Conservation (phyloP, 2,329 filamentous ascomycete genomes). For the Aspergillus phoenicis region DNA sequence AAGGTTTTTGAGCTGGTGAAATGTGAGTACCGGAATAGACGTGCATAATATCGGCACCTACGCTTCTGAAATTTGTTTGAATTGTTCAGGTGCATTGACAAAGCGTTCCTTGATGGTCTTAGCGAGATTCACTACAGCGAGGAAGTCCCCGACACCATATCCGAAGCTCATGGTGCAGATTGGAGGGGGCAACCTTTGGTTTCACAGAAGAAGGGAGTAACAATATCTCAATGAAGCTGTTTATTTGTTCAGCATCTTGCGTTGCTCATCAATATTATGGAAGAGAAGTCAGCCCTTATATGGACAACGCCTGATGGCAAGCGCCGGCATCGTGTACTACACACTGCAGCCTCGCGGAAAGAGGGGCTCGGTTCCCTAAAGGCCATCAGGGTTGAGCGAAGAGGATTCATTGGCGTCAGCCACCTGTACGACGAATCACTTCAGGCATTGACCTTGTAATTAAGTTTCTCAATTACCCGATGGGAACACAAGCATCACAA, state of each 20-base stretch:
- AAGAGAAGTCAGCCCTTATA: too few relatives aligned
- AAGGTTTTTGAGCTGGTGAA: constrained; percentile 27
- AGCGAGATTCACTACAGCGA: constrained; percentile 32
- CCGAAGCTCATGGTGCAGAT: constrained; percentile 36
- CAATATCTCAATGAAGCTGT: neutral
- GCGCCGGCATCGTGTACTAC: too few relatives aligned
- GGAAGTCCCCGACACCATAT: constrained; percentile 38
- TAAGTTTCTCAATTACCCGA: neutral
- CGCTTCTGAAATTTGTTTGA: constrained; percentile 16
- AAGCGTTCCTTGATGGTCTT: constrained; percentile 32
- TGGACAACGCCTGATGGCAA: too few relatives aligned
- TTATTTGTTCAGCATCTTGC: too few relatives aligned
- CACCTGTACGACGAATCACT: too few relatives aligned
- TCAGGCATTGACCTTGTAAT: too few relatives aligned
- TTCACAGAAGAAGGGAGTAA: neutral
- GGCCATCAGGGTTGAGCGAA: too few relatives aligned
- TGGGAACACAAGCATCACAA: too few relatives aligned
- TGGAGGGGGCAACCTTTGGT: neutral
- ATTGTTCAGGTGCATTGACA: constrained; percentile 29
- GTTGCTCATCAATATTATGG: too few relatives aligned
- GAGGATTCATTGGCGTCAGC: too few relatives aligned
- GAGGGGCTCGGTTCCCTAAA: too few relatives aligned
- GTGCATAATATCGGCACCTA: constrained; percentile 15
- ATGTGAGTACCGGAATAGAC: neutral
- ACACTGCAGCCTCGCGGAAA: too few relatives aligned